Evolutionary conservation across 2,329 filamentous ascomycete genomes (phyloP).

Genomic region (Clonostachys byssicola): DNA sequence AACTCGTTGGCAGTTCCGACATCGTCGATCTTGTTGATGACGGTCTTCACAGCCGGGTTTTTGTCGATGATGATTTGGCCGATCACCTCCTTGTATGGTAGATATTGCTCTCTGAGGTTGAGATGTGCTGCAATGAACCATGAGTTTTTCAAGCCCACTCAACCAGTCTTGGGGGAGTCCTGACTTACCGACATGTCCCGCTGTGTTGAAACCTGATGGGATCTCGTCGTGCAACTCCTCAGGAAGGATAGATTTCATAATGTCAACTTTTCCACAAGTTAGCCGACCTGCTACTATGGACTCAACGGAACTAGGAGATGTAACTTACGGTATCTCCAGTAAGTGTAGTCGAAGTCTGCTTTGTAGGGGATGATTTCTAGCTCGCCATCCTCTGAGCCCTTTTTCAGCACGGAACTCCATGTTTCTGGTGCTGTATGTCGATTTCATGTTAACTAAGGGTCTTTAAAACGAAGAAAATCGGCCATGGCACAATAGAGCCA

Average conservation of each 20-base stretch:
- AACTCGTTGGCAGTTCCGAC: conserved; percentile 84
- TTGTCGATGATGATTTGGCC: conserved; percentile 87
- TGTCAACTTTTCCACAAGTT: conserved; percentile 55
- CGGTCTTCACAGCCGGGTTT: conserved; percentile 74
- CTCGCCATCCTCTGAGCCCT: conserved; percentile 64
- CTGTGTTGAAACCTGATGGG: conserved; percentile 80
- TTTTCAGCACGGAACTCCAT: conserved; percentile 68
- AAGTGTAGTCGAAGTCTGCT: conserved; percentile 73
- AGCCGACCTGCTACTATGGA: conserved; percentile 4
- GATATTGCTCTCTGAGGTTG: conserved; percentile 79
- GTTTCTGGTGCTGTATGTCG: conserved; percentile 48
- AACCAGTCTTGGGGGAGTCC: too few species aligned
- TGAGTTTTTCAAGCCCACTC: background rate
- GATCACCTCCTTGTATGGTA: conserved; percentile 83
- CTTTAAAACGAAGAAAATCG: background rate
- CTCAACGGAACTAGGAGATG: background rate
- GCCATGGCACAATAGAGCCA: background rate
- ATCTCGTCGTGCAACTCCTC: conserved; percentile 76
- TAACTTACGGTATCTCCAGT: conserved; percentile 74
- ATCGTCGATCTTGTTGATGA: conserved; percentile 93
- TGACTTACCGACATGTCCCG: conserved; percentile 76
- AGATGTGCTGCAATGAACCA: conserved; percentile 62
- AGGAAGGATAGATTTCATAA: conserved; percentile 77
- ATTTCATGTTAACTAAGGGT: conserved; percentile 1
- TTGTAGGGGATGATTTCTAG: conserved; percentile 72